Evolutionary conservation across 257 asterid species (phyloP).

Genomic region (Nicotiana benthamiana): DNA sequence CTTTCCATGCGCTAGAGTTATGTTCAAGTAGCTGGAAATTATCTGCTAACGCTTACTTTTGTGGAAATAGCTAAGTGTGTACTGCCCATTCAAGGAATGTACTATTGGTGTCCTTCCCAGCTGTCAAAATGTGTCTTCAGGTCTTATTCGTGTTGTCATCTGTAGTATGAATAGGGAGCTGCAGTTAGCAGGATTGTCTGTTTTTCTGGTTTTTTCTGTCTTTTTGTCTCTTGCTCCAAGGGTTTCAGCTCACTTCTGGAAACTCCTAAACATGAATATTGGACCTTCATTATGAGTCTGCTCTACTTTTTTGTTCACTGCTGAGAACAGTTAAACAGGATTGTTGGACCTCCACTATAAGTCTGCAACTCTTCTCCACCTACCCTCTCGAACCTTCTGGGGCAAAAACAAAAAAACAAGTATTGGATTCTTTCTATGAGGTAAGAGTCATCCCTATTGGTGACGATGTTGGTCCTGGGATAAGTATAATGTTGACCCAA

Average conservation of each 20-base stretch:
- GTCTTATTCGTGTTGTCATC: not conserved
- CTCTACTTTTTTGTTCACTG: not conserved
- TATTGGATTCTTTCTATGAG: not conserved
- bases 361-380: not conserved
- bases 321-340: not conserved
- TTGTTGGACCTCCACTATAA: not conserved
- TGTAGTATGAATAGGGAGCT: not conserved
- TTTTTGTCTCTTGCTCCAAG: not conserved
- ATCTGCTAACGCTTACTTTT: not conserved
- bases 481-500: not conserved
- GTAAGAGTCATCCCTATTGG: not conserved
- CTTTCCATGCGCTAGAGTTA: not conserved
- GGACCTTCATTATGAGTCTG: not conserved
- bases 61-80: not conserved
- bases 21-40: too few relatives aligned
- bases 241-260: not conserved
- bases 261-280: not conserved
- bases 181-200: not conserved
- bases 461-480: not conserved
- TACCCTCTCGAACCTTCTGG: not conserved
- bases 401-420: not conserved
- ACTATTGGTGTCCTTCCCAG: not conserved
- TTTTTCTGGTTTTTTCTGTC: not conserved
- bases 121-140: not conserved
- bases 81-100: constrained; percentile 2